These are phyloP conservation scores for Phytophthora podocarpi DNA, from an alignment of 352 stramenopile genomes.

Conservation along the genomic window DNA sequence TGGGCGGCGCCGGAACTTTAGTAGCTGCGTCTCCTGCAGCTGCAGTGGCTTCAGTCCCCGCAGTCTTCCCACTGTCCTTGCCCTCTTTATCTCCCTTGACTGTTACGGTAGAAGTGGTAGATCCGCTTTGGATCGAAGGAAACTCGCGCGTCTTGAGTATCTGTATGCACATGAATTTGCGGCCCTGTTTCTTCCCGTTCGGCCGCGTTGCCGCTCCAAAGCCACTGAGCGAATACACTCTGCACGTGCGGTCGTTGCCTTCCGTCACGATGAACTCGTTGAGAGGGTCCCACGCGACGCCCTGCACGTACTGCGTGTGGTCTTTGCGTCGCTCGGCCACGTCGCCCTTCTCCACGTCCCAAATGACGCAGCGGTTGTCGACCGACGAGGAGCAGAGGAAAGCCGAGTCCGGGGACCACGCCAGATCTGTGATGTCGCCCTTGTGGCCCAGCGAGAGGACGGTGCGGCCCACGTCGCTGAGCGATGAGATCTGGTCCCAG, in stretches of 20 bases:
- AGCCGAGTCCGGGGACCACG: constrained; percentile 92
- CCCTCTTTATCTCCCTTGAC: constrained; percentile 16
- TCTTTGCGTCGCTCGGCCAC: constrained; percentile 89
- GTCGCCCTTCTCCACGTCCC: constrained; percentile 78
- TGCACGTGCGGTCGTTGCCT: constrained; percentile 94
- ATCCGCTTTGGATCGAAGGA: constrained; percentile 1
- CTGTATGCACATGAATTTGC: constrained; percentile 79
- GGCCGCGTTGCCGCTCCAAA: constrained; percentile 54
- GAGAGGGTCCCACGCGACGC: constrained; percentile 95
- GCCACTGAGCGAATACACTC: constrained; percentile 89
- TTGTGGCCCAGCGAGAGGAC: constrained; percentile 85
- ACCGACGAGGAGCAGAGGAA: constrained; percentile 93
- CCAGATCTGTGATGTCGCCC: constrained; percentile 92
- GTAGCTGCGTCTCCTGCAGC: constrained; percentile 4
- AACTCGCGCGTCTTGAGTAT: constrained; percentile 84
- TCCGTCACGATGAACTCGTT: constrained; percentile 94
- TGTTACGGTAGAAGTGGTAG: constrained; percentile 5
- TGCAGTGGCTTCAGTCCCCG: neutral
- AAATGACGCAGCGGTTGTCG: constrained; percentile 92
- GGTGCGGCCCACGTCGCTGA: constrained; percentile 79
- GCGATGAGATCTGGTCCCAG: constrained; percentile 79
- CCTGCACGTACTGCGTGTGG: constrained; percentile 97
- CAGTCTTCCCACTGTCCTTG: constrained; percentile 10
- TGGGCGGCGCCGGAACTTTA: constrained; percentile 33
- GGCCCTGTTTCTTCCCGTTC: constrained; percentile 67